These are phyloP conservation scores for Aspergillus sclerotialis DNA, from an alignment of 2,329 filamentous ascomycete genomes.

Conservation along the genomic window DNA sequence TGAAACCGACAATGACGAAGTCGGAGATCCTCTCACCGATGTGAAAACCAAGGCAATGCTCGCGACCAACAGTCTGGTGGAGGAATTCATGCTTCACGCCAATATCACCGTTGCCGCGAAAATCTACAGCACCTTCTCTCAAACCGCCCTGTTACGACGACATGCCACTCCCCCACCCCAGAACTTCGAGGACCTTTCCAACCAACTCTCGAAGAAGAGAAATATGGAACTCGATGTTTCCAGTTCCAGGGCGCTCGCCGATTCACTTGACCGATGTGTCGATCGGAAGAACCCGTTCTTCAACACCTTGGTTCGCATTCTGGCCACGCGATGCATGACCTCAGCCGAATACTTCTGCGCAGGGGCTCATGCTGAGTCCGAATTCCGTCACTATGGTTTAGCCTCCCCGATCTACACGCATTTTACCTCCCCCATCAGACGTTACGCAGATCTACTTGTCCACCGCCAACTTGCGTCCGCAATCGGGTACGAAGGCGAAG, in stretches of 20 bases:
- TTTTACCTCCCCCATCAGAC: slow-evolving; percentile 93
- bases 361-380: slow-evolving; percentile 83
- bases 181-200: slow-evolving; percentile 90
- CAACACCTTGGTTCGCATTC: slow-evolving; percentile 95
- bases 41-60: slow-evolving; percentile 92
- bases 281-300: slow-evolving; percentile 85
- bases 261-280: slow-evolving; percentile 78
- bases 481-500: slow-evolving; percentile 68
- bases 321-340: slow-evolving; percentile 98
- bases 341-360: slow-evolving; percentile 97
- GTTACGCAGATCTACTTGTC: slow-evolving; percentile 93
- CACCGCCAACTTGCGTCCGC: slow-evolving; percentile 92
- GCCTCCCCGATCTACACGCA: slow-evolving; percentile 97
- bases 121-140: slow-evolving; percentile 86
- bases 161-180: slow-evolving; percentile 89
- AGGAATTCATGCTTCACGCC: slow-evolving; percentile 98
- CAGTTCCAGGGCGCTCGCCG: slow-evolving; percentile 86
- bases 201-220: slow-evolving; percentile 83
- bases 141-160: slow-evolving; percentile 87
- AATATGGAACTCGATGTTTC: slow-evolving; percentile 73
- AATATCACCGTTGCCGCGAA: slow-evolving; percentile 90
- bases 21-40: slow-evolving; percentile 81
- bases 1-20: slow-evolving; percentile 90
- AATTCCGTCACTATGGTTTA: slow-evolving; percentile 95
- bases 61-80: slow-evolving; percentile 93